phyloP scores from a whole-genome alignment of 139 green algal genomes.

The Nannochloris sp. region DNA sequence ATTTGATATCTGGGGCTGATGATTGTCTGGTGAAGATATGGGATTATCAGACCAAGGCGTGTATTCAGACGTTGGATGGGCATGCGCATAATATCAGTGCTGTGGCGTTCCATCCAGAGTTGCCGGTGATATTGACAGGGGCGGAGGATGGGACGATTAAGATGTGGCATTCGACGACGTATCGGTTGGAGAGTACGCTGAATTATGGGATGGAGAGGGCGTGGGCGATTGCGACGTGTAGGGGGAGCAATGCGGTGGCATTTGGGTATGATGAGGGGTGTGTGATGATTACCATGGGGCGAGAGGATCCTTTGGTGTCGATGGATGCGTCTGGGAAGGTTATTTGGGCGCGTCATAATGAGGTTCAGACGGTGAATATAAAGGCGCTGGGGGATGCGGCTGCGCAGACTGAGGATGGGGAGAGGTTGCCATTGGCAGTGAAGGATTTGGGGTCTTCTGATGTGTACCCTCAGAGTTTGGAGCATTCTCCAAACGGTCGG shows the following conservation, averaged over 20 bases:
- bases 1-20: constrained; percentile 92
- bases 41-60: constrained; percentile 99
- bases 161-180: constrained; percentile 96
- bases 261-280: constrained; percentile 86
- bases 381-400: constrained; percentile 65
- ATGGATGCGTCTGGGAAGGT: constrained; percentile 98
- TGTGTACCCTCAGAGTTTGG: constrained; percentile 84
- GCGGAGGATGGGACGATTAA: constrained; percentile 93
- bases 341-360: constrained; percentile 85
- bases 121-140: constrained; percentile 90
- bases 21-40: constrained; percentile 83
- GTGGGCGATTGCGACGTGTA: constrained; percentile 78
- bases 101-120: constrained; percentile 95
- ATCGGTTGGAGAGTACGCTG: constrained; percentile 84
- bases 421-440: constrained; percentile 88
- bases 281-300: constrained; percentile 85
- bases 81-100: constrained; percentile 85
- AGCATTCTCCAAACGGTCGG: constrained; percentile 92
- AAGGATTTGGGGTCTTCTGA: constrained; percentile 95
- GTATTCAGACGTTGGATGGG: constrained; percentile 91
- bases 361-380: constrained; percentile 85
- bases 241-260: constrained; percentile 70
- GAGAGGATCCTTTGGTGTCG: constrained; percentile 93
- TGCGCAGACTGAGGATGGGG: constrained; percentile 57
- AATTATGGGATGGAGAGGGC: constrained; percentile 96